Percentiles rank a stretch among this genome's conserved stretches.
Evolutionary conservation across 495 filamentous ascomycete species (phyloP).

Genomic region (Pyrenula massariospora): DNA sequence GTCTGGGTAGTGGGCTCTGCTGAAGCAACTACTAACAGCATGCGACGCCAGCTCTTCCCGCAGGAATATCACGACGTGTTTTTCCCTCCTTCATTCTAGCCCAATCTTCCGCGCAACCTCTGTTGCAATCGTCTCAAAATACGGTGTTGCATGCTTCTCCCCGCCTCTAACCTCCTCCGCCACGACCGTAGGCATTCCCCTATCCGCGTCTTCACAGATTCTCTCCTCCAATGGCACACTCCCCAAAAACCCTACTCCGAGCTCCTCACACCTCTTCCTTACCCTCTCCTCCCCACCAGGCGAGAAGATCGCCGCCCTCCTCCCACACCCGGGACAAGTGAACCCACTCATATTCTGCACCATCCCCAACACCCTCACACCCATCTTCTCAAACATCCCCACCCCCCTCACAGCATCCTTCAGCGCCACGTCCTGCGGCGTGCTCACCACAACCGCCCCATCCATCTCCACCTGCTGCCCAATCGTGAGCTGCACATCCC

Average conservation of each 20-base stretch:
- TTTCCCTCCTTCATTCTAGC: slow-evolving; percentile 15
- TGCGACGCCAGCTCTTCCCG: too few relatives aligned
- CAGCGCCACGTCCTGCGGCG: slow-evolving; percentile 82
- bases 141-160: slow-evolving; percentile 52
- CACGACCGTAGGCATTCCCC: slow-evolving; percentile 83
- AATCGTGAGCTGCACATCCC: slow-evolving; percentile 87
- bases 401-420: slow-evolving; percentile 83
- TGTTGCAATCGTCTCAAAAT: slow-evolving; percentile 60
- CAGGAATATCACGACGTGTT: too few relatives aligned
- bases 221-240: slow-evolving; percentile 81
- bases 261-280: slow-evolving; percentile 43
- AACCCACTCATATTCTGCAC: slow-evolving; percentile 94
- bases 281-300: slow-evolving; percentile 35
- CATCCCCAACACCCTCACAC: slow-evolving; percentile 74
- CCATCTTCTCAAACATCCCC: slow-evolving; percentile 78
- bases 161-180: slow-evolving; percentile 63
- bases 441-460: slow-evolving; percentile 83
- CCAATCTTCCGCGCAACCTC: slow-evolving; percentile 43
- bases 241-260: slow-evolving; percentile 65
- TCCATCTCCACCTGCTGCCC: slow-evolving; percentile 82
- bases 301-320: slow-evolving; percentile 66
- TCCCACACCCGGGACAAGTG: slow-evolving; percentile 63
- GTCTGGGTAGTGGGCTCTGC: too few relatives aligned
- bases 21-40: too few relatives aligned
- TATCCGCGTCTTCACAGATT: slow-evolving; percentile 83